Conservation (phyloP, 306 rosid species). For the Gynostemma pentaphyllum region DNA sequence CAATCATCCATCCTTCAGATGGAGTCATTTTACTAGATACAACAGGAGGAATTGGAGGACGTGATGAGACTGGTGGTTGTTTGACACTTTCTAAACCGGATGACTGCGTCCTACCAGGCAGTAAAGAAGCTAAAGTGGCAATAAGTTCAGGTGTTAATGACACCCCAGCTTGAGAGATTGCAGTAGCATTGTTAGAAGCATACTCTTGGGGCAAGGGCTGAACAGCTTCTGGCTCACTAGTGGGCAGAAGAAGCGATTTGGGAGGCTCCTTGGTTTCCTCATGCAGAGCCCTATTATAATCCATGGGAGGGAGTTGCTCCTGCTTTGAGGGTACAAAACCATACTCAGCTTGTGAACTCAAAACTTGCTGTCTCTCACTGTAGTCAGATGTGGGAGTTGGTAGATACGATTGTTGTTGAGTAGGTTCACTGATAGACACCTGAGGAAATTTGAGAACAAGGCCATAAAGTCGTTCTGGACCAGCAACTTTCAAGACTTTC, state of each 20-base stretch:
- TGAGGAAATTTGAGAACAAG: slow-evolving; percentile 91
- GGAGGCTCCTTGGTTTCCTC: slow-evolving; percentile 56
- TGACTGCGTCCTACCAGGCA: slow-evolving; percentile 59
- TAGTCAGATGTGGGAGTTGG: slow-evolving; percentile 50
- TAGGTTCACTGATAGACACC: slow-evolving; percentile 31
- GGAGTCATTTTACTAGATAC: slow-evolving; percentile 36
- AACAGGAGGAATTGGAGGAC: slow-evolving; percentile 45
- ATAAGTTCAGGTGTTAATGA: slow-evolving; percentile 87
- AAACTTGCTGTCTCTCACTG: slow-evolving; percentile 49
- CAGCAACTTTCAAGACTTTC: slow-evolving; percentile 68
- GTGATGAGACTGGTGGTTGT: slow-evolving; percentile 34
- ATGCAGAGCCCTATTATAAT: slow-evolving; percentile 48
- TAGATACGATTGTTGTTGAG: slow-evolving; percentile 41
- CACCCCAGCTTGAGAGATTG: slow-evolving; percentile 67
- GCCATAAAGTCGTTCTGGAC: slow-evolving; percentile 96
- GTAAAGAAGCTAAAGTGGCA: slow-evolving; percentile 69
- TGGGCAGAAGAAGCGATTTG: slow-evolving; percentile 35
- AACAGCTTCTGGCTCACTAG: slow-evolving; percentile 36
- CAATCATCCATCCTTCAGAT: slow-evolving; percentile 71
- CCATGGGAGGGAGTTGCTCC: slow-evolving; percentile 43
- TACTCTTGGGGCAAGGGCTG: slow-evolving; percentile 48
- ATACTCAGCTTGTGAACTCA: slow-evolving; percentile 49
- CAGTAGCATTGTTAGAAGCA: slow-evolving; percentile 28
- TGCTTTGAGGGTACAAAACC: slow-evolving; percentile 38
- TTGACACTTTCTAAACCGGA: slow-evolving; percentile 45